phyloP scores from a whole-genome alignment of 2,329 filamentous ascomycete species.

The Colletotrichum graminicola region DNA sequence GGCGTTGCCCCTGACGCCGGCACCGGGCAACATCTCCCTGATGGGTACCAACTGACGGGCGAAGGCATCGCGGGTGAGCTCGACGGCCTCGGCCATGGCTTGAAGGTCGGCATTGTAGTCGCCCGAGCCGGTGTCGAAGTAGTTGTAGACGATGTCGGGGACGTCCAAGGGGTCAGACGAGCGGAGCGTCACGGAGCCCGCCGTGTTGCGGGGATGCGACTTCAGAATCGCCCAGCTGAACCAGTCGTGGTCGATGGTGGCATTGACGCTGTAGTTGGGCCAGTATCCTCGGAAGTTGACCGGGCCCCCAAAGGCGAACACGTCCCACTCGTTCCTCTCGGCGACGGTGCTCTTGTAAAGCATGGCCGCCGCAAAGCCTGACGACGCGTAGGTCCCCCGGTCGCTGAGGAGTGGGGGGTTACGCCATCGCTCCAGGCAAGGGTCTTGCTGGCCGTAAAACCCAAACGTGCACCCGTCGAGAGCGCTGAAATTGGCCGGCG shows the following conservation, averaged over 20 bases:
- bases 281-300: conserved; percentile 56
- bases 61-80: conserved; percentile 62
- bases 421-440: conserved; percentile 50
- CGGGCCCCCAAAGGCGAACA: conserved; percentile 55
- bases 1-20: conserved; percentile 38
- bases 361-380: conserved; percentile 46
- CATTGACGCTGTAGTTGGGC: conserved; percentile 52
- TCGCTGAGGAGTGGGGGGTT: conserved; percentile 55
- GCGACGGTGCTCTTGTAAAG: conserved; percentile 47
- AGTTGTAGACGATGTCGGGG: conserved; percentile 74
- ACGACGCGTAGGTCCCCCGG: conserved; percentile 49
- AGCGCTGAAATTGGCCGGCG: conserved; percentile 53
- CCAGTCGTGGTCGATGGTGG: conserved; percentile 53
- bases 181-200: conserved; percentile 71
- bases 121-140: conserved; percentile 64
- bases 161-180: conserved; percentile 73
- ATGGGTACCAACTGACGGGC: conserved; percentile 45
- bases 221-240: conserved; percentile 67
- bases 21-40: conserved; percentile 42
- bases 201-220: conserved; percentile 71
- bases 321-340: conserved; percentile 46
- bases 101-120: conserved; percentile 63
- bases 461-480: conserved; percentile 49
- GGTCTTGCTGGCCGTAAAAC: conserved; percentile 49
- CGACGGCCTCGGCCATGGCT: conserved; percentile 67